Conservation (phyloP, 2,329 filamentous ascomycete species). For the Septoria petroselini region DNA sequence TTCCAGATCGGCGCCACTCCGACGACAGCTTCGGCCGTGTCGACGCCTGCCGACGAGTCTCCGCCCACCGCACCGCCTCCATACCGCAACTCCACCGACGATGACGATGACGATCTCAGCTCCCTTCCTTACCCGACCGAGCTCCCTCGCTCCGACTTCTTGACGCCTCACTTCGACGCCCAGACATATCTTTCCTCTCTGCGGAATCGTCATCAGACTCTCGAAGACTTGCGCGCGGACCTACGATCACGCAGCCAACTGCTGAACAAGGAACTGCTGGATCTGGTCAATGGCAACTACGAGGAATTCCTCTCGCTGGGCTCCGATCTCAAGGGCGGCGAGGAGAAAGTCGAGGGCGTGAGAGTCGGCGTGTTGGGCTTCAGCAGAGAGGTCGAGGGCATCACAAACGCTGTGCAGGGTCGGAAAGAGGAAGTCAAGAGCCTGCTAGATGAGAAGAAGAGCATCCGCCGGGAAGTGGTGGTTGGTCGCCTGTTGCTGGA, state of each 20-base stretch:
- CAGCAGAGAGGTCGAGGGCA: slow-evolving; percentile 71
- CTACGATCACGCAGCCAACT: slow-evolving; percentile 75
- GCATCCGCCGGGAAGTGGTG: slow-evolving; percentile 63
- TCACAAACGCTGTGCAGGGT: slow-evolving; percentile 63
- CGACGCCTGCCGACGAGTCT: slow-evolving; percentile 42
- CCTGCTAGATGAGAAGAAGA: slow-evolving; percentile 64
- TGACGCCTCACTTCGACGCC: slow-evolving; percentile 72
- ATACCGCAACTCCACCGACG: slow-evolving; percentile 48
- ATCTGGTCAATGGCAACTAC: slow-evolving; percentile 94
- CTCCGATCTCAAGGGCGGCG: slow-evolving; percentile 75
- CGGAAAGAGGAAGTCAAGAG: slow-evolving; percentile 61
- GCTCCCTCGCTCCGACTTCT: slow-evolving; percentile 78
- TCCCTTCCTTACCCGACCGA: slow-evolving; percentile 85
- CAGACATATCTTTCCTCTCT: slow-evolving; percentile 78
- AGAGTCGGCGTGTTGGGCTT: slow-evolving; percentile 84
- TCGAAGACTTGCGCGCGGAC: slow-evolving; percentile 87
- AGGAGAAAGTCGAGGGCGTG: slow-evolving; percentile 87
- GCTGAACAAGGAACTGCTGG: slow-evolving; percentile 81
- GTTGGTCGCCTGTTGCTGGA: slow-evolving; percentile 62
- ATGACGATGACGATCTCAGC: slow-evolving; percentile 58
- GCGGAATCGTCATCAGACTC: slow-evolving; percentile 85
- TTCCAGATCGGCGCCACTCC: slow-evolving; percentile 45
- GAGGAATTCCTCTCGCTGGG: slow-evolving; percentile 84
- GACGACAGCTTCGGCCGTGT: slow-evolving; percentile 29
- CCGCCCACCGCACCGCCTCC: slow-evolving; percentile 9